A percentile compares a stretch with the other conserved stretches of the same genome.
These are phyloP conservation scores for Fusarium chuoi DNA, from an alignment of 2,329 filamentous ascomycete species.

Conservation along the genomic window DNA sequence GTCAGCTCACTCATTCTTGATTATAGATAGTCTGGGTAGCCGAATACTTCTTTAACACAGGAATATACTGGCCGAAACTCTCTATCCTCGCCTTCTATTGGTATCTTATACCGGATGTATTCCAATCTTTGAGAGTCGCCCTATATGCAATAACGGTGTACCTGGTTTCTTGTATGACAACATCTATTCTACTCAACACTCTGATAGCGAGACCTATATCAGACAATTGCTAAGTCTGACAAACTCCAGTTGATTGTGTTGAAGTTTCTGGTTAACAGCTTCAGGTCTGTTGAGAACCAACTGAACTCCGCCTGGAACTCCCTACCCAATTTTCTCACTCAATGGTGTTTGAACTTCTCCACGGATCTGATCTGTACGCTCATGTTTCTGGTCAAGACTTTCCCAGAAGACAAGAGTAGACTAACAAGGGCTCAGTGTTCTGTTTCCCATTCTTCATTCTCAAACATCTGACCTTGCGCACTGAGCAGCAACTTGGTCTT, in stretches of 20 bases:
- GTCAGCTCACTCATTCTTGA: background rate
- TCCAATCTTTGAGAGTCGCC: background rate
- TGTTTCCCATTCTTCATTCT: slow-evolving; percentile 18
- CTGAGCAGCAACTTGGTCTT: background rate
- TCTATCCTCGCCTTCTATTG: slow-evolving; percentile 17
- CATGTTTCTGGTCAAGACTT: background rate
- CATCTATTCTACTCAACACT: background rate
- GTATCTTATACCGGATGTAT: slow-evolving; percentile 7
- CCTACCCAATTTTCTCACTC: background rate
- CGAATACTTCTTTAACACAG: slow-evolving; percentile 10
- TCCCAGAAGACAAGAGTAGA: background rate
- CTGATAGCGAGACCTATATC: background rate
- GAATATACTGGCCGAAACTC: slow-evolving; percentile 10
- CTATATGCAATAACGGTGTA: background rate
- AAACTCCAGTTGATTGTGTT: rapidly evolving
- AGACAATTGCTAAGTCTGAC: slow-evolving; percentile 1
- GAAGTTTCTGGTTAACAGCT: rapidly evolving
- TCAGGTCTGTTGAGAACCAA: slow-evolving; percentile 14
- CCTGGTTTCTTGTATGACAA: background rate
- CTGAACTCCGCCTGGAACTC: slow-evolving; percentile 10
- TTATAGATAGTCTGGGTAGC: slow-evolving; percentile 4
- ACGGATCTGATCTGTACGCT: slow-evolving; percentile 1
- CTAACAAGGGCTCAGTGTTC: background rate
- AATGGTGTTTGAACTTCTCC: slow-evolving; percentile 20
- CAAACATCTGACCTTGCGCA: background rate